Evolutionary conservation across 148 eudicot genomes (phyloP).

Genomic region (Silene conica): DNA sequence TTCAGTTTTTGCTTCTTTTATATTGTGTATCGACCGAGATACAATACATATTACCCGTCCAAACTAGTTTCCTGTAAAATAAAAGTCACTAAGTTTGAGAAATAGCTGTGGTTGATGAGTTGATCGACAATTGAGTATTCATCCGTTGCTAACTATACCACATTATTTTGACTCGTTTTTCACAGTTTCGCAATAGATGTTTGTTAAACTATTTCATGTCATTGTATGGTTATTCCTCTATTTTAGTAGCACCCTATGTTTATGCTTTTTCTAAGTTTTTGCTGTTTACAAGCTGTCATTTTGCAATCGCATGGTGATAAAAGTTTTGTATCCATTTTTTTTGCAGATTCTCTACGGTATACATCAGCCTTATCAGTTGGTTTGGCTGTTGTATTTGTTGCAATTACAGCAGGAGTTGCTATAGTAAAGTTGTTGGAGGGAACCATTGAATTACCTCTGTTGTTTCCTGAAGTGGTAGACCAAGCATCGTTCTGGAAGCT

Average conservation of each 20-base stretch:
- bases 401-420: slow-evolving; percentile 65
- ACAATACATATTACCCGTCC: too few species aligned
- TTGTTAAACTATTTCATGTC: not conserved
- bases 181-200: not conserved
- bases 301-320: slow-evolving; percentile 2
- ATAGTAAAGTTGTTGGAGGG: slow-evolving; percentile 56
- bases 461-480: slow-evolving; percentile 63
- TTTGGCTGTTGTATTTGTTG: slow-evolving; percentile 78
- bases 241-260: not conserved
- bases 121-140: too few species aligned
- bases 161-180: not conserved
- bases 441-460: slow-evolving; percentile 53
- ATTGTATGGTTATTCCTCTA: not conserved
- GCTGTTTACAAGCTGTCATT: not conserved
- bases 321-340: slow-evolving; percentile 1
- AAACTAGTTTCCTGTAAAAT: not conserved
- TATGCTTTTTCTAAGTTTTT: not conserved
- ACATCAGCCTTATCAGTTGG: slow-evolving; percentile 85
- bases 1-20: too few species aligned
- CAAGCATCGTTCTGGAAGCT: slow-evolving; percentile 84
- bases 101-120: not conserved
- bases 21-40: too few species aligned
- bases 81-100: not conserved
- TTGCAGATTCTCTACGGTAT: slow-evolving; percentile 74
- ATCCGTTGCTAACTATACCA: not conserved